phyloP scores from a whole-genome alignment of 108 stramenopile species.

The Epipyxis sp. region DNA sequence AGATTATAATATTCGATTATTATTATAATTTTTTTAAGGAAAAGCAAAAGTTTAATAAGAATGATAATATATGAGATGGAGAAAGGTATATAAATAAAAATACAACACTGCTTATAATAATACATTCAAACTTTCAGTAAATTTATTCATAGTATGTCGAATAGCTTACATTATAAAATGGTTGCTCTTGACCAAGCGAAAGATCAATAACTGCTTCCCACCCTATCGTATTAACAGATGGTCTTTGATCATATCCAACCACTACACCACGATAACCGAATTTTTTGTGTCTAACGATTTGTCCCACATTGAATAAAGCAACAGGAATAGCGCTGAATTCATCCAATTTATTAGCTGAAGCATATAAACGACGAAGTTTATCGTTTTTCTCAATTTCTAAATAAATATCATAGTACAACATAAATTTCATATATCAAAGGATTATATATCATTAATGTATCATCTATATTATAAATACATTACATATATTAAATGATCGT shows the following conservation, averaged over 20 bases:
- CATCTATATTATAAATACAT: neutral
- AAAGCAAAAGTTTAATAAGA: no score
- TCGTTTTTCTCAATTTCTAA: neutral
- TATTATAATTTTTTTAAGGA: neutral
- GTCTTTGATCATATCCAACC: slow-evolving; percentile 4
- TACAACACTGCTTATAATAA: no score
- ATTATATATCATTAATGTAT: neutral
- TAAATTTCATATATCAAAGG: neutral
- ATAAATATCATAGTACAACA: neutral
- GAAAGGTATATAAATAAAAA: no score
- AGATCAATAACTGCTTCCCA: neutral
- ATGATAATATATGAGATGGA: no score
- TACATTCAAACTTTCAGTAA: no score
- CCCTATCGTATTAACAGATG: neutral
- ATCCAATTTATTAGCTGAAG: neutral
- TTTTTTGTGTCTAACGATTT: neutral
- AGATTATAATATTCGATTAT: neutral
- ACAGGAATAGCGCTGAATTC: neutral
- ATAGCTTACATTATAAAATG: neutral
- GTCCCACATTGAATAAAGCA: neutral
- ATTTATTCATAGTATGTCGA: neutral
- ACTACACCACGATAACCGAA: slow-evolving; percentile 6
- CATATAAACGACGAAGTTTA: neutral
- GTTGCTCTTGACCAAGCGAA: slow-evolving; percentile 1
- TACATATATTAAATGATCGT: neutral